A percentile compares a stretch with the other conserved stretches of the same genome.
Evolutionary conservation across 805 yeast species (phyloP).

Genomic region (Ogataea glucozyma): DNA sequence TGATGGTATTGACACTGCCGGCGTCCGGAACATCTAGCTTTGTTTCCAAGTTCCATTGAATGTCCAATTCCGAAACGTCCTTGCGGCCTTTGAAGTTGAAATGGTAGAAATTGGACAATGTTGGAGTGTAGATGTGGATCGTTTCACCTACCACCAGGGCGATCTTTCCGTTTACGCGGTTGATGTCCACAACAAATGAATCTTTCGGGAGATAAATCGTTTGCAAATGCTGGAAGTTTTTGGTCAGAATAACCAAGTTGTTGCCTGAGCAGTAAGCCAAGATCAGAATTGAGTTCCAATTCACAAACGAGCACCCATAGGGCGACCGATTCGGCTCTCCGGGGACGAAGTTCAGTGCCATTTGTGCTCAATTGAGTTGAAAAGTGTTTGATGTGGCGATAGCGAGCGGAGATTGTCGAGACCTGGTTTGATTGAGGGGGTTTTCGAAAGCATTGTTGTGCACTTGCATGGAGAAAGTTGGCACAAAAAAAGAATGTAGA

Average conservation of each 20-base stretch:
- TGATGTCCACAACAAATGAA: slow-evolving; percentile 65
- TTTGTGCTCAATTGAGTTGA: slow-evolving; percentile 26
- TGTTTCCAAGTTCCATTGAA: slow-evolving; percentile 36
- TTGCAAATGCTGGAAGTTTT: slow-evolving; percentile 59
- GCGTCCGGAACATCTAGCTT: slow-evolving; percentile 20
- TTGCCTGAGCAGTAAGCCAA: slow-evolving; percentile 86
- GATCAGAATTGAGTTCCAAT: slow-evolving; percentile 67
- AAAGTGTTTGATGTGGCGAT: too few relatives aligned
- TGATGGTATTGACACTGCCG: slow-evolving; percentile 34
- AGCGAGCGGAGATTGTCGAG: background rate
- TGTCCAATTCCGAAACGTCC: slow-evolving; percentile 31
- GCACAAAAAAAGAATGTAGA: background rate
- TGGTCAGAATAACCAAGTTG: slow-evolving; percentile 67
- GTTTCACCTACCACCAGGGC: slow-evolving; percentile 52
- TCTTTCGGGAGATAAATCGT: slow-evolving; percentile 72
- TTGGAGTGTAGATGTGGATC: slow-evolving; percentile 56
- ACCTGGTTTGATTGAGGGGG: slow-evolving; percentile 3
- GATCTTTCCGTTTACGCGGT: slow-evolving; percentile 57
- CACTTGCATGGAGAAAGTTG: background rate
- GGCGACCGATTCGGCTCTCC: slow-evolving; percentile 73
- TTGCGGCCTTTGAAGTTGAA: slow-evolving; percentile 37
- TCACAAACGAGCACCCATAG: slow-evolving; percentile 55
- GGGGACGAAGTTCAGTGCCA: slow-evolving; percentile 75
- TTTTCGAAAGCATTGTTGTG: too few relatives aligned
- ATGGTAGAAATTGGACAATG: slow-evolving; percentile 45